Percentiles rank a stretch among this genome's conserved stretches.
Evolutionary conservation across 2,329 filamentous ascomycete genomes (phyloP).

Genomic region (Aspergillus texensis): DNA sequence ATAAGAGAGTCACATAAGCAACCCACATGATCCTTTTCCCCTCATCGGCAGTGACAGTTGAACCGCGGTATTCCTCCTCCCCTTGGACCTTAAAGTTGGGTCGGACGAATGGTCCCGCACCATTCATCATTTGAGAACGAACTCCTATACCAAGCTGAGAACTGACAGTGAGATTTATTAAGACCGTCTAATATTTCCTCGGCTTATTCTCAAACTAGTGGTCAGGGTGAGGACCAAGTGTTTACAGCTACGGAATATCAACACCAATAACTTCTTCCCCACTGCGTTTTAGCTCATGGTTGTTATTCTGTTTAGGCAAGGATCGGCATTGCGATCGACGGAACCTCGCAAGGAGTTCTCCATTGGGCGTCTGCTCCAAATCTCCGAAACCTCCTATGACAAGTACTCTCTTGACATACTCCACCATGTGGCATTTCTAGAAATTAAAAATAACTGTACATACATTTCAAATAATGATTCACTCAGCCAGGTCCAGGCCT

Average conservation of each 20-base stretch:
- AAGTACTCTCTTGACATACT: background rate
- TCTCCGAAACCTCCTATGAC: background rate
- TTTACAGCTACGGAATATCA: background rate
- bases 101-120: background rate
- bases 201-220: background rate
- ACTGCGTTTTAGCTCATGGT: background rate
- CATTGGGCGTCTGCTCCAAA: slow-evolving; percentile 3
- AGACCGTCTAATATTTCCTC: background rate
- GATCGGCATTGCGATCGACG: slow-evolving; percentile 5
- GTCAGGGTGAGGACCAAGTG: background rate
- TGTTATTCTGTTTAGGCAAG: background rate
- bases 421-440: background rate
- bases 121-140: background rate
- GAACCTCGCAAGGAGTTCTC: slow-evolving; percentile 12
- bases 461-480: no score
- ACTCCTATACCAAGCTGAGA: background rate
- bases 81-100: background rate
- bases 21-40: background rate
- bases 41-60: background rate
- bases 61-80: background rate
- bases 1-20: background rate
- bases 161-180: background rate
- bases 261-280: background rate
- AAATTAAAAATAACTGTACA: background rate
- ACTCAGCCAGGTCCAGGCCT: no score